Conservation (phyloP, 139 green algal genomes). For the Desmodesmus armatus region DNA sequence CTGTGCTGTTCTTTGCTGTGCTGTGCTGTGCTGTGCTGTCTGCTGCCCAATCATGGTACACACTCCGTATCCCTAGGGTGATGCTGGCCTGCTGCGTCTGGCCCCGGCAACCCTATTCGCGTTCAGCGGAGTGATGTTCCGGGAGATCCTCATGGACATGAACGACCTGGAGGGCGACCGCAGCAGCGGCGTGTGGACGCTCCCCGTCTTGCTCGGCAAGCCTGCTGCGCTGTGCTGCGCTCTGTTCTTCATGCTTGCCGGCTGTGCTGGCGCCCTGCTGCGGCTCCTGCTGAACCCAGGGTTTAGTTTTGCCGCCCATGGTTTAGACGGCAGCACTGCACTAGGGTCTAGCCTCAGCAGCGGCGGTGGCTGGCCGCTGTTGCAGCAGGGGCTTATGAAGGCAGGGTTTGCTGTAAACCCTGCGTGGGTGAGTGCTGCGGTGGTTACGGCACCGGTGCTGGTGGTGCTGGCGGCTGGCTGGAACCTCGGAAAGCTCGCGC, state of each 20-base stretch:
- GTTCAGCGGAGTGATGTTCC: slow-evolving; percentile 61
- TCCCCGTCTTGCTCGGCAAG: slow-evolving; percentile 65
- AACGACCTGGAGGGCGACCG: slow-evolving; percentile 68
- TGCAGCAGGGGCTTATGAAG: neutral
- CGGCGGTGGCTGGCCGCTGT: neutral
- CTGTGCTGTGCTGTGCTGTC: neutral
- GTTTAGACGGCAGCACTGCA: neutral
- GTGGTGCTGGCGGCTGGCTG: slow-evolving; percentile 11
- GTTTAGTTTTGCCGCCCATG: neutral
- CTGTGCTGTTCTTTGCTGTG: too few species aligned
- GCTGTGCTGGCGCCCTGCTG: neutral
- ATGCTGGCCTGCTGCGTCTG: slow-evolving; percentile 38
- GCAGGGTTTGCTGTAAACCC: neutral
- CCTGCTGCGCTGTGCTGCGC: slow-evolving; percentile 25
- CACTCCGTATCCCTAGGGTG: slow-evolving; percentile 41
- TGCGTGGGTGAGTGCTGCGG: neutral
- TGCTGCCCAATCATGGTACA: neutral
- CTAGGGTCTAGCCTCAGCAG: neutral
- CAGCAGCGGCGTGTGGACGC: slow-evolving; percentile 57
- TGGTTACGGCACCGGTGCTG: slow-evolving; percentile 1
- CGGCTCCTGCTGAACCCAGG: neutral
- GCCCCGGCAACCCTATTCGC: slow-evolving; percentile 47
- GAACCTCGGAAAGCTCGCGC: neutral
- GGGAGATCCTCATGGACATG: slow-evolving; percentile 75
- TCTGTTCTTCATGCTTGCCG: neutral